Evolutionary conservation across 768 basidiomycete genomes (phyloP), one percentile per base, ranked within the genome.

Genomic region (Cytidiella melzeri): DNA sequence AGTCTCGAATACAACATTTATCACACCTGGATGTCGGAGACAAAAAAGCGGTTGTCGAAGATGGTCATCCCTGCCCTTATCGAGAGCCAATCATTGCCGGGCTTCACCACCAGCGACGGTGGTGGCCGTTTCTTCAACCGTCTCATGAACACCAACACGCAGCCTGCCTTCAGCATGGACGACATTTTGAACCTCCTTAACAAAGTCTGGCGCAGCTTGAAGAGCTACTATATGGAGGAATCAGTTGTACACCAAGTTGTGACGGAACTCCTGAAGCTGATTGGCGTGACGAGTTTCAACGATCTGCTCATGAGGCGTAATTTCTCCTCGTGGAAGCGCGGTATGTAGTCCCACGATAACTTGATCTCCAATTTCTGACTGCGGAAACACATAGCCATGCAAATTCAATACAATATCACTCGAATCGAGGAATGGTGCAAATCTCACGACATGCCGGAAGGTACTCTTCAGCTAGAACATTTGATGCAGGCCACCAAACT

Each of bases 401-500:
- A 99, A 79, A 98, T 99, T 50, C 96, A 99, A 65, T 99, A 99
- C 67, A 98, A 98, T 64, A 96, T 98, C 64, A 98, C 94, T 25
- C 83, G 89, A 23, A 88, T 94, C 61, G 92, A 94, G 61, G 94
- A 97, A 69, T 98, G 96, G 96, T 99, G 96, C 75, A 98, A 99
- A 71, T 94, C 96, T 21, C 96, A 98, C 62, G 92, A 96, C 63
- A 97, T 99, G 92, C 96, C 95, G 1, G 96, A 99, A 65, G 96
- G 96, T 7, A 91, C 92, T 15, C 75, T 99, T 24, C 96, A 98
- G 66, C 75, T 99, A 48, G 96, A 99, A 69, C 94, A 98, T 69
- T 77, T 99, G 70, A 96, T 98, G 92, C 96, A 99, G 73, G 96
- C 96, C 48, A 97, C 96, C 61, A 98, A 99, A 70, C 71, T 99